Base-by-base conservation (phyloP, 257 asterid species). In the Solanum boliviense region DNA sequence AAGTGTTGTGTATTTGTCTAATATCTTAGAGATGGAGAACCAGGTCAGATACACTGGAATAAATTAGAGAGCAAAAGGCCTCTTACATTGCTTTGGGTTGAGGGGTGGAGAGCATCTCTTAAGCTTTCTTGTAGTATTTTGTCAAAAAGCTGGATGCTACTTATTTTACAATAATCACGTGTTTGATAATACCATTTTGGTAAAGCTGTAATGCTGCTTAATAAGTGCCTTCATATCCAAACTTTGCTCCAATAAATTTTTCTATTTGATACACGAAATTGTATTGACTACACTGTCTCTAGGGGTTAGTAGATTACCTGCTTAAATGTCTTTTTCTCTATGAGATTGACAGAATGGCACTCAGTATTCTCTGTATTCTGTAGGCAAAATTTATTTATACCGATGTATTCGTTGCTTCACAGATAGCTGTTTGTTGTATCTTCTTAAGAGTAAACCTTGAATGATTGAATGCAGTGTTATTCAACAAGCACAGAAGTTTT, bases 401-500 rank as follows among this genome's bases (percentile, higher is more conserved):
- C 11, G 3, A 20, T 16, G 27, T 46, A 9, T 35, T 29, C 1
- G 4, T 48, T 82, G 70, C 70, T 48, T 82, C 70, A 39, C 65
- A 25, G 27, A 18, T 48, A 82, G 31, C 31, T 82, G 31, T 81
- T 46, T 29, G 41, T 82, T 82, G 85, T 20, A 18, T 82, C 71
- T 29, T 48, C 7, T 81, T 48, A 31, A 82, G 70, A 48, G 71
- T 48, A 82, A 82, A 2, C 68, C 18, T 82, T 46, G 31, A 48
- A 89, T 81, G 5, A 73, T 79, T 88, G 86, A 18, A 84, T 93
- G 98, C 98, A 95, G 99, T 91, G 90, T 95, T 78, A 94, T 97
- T 90, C 99, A 93, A 91, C 98, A 95, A 87, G 92, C 94, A 34
- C 99, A 97, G 89, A 97, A 95, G 87, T 93, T 94, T 90, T 90